Evolutionary conservation across 164 flowering plant genomes (phyloP).

Genomic region (Nymphaea colorata): DNA sequence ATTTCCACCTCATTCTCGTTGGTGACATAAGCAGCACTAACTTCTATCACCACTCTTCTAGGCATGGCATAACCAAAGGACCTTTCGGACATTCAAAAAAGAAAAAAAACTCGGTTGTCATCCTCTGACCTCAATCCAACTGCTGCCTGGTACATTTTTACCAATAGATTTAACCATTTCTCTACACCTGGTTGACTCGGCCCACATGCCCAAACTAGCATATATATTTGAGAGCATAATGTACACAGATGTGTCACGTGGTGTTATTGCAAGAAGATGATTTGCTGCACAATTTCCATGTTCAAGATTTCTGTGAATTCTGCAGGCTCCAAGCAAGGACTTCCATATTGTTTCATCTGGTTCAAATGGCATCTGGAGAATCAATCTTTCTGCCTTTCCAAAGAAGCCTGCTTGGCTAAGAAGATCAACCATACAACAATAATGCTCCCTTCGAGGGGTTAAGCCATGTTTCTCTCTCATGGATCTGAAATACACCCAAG

Average conservation of each 20-base stretch:
- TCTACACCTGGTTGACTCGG: conserved; percentile 8
- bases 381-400: conserved; percentile 15
- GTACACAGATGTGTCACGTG: conserved; percentile 9
- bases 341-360: conserved; percentile 14
- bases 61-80: neutral
- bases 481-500: conserved; percentile 11
- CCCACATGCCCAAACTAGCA: conserved; percentile 20
- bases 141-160: conserved; percentile 16
- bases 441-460: conserved; percentile 16
- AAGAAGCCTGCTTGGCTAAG: conserved; percentile 19
- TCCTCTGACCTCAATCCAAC: conserved; percentile 17
- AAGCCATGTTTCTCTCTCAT: conserved; percentile 13
- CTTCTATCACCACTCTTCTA: neutral
- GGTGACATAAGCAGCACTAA: neutral
- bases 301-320: conserved; percentile 11
- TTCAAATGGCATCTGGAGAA: conserved; percentile 15
- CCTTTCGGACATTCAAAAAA: no score
- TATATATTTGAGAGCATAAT: conserved; percentile 16
- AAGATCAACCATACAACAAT: conserved; percentile 21
- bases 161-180: conserved; percentile 10
- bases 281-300: conserved; percentile 9
- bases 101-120: neutral
- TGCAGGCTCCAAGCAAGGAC: conserved; percentile 20
- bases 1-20: no score
- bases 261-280: conserved; percentile 7